Evolutionary conservation across 805 yeast genomes (phyloP), one percentile per base, ranked within the genome.

Genomic region (Zygoascus tannicola): DNA sequence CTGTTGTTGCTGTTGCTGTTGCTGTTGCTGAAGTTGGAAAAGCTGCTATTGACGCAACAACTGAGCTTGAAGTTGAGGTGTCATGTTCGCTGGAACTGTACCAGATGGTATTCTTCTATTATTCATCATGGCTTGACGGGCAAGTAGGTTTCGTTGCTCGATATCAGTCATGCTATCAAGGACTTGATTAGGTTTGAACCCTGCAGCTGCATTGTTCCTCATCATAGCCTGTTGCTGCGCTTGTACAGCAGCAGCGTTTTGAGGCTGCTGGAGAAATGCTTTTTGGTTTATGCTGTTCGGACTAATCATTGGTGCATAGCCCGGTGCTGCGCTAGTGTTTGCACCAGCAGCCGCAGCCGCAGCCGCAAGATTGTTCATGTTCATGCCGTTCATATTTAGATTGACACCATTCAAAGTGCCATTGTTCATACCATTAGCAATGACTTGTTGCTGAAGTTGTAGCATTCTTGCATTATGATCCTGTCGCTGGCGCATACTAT

Each of bases 401-500:
- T 23, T 41, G 32, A 12, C 18, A 26, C 28, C 30, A 32, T 33
- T 41, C 35, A 22, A 22, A 18, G 10, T 20, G 22, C 10, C 19
- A 39, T 22, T 34, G 33, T 35, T 33, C 43, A 40, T 40, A 5
- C 33, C 43, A 20, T 35, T 32, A 20, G 34, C 43, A 32, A 38
- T 41, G 26, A 32, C 38, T 14, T 42, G 46, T 32, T 43, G 46
- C 34, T 40, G 50, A 18, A 28, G 40, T 35, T 46, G 42, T 32
- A 30, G 12, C n/a, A 38, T 23, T 12, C 37, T 15, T 3, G 45
- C 43, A 16, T 30, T 32, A 12, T 40, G 59, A 32, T 69, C 71
- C 44, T 71, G 75, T 20, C 68, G 62, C 42, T 69, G 62, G 0
- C 76, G 73, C 50, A 73, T 69, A 28, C 67, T 56, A 15, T 58